Evolutionary conservation across 2,329 filamentous ascomycete species (phyloP).

Genomic region (Ilyonectria sp.): DNA sequence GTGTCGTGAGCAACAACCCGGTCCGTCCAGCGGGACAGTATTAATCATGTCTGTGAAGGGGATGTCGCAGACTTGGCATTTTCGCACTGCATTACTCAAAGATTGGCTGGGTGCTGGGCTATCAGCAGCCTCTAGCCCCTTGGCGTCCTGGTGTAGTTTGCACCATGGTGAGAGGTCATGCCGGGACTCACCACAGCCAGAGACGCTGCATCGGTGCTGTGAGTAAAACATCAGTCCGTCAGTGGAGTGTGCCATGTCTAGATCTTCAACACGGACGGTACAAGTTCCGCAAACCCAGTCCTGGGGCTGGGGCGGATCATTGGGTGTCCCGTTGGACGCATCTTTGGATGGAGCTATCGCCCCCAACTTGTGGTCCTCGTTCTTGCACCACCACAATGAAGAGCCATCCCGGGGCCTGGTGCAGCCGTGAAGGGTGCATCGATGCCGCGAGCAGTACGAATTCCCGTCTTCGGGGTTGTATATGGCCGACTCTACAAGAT

Average conservation of each 20-base stretch:
- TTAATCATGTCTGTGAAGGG: neutral
- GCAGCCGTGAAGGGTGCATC: constrained; percentile 1
- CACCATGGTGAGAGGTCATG: no score
- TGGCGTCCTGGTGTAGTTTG: neutral
- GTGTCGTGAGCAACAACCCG: constrained; percentile 1
- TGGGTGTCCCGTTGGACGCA: neutral
- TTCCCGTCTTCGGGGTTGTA: neutral
- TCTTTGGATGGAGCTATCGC: neutral
- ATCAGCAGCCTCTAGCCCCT: neutral
- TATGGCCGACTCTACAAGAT: neutral
- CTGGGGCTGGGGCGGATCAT: neutral
- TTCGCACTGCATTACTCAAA: neutral
- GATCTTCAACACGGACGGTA: neutral
- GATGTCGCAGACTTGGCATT: neutral
- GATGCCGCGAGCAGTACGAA: constrained; percentile 17
- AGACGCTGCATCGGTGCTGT: no score
- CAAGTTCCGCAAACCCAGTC: neutral
- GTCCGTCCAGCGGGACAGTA: neutral
- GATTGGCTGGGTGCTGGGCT: neutral
- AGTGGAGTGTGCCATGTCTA: no score
- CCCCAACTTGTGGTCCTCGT: neutral
- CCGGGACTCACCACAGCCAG: no score
- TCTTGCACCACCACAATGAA: neutral
- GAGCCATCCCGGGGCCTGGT: neutral
- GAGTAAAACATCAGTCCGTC: no score